A percentile compares a stretch with the other conserved stretches of the same genome.
These are phyloP conservation scores for Tulasnella sp. DNA, from an alignment of 768 basidiomycete genomes.

Conservation along the genomic window DNA sequence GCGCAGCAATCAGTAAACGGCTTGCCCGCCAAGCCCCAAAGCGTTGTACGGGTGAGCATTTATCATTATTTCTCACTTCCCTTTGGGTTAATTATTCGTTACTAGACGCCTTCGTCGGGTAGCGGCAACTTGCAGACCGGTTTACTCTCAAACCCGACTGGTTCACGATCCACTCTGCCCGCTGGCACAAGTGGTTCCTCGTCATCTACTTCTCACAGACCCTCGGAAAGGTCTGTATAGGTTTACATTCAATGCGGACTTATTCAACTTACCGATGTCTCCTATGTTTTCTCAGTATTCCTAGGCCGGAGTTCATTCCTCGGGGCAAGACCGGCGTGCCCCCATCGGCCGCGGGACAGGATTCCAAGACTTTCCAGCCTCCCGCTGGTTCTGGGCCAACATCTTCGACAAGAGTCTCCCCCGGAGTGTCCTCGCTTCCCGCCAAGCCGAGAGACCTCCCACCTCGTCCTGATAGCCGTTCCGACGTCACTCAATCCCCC, in stretches of 20 bases:
- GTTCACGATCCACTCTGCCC: not conserved
- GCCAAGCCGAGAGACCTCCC: not conserved
- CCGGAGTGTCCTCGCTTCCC: not conserved
- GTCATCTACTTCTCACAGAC: not conserved
- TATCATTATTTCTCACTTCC: not conserved
- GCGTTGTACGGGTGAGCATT: not conserved
- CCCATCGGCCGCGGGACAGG: not conserved
- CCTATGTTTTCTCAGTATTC: not conserved
- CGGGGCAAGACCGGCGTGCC: not conserved
- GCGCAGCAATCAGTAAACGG: not conserved
- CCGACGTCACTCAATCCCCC: conserved; percentile 18
- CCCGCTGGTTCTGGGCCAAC: not conserved
- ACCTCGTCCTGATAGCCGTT: not conserved
- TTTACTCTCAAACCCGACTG: not conserved
- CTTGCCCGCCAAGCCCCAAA: conserved; percentile 8
- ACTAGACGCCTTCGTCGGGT: not conserved
- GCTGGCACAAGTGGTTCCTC: not conserved
- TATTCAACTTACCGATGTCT: not conserved
- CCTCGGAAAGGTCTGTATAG: not conserved
- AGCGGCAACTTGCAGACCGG: not conserved
- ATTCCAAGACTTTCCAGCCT: not conserved
- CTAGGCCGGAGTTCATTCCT: not conserved
- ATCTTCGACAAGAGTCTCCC: not conserved
- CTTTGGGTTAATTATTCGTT: not conserved
- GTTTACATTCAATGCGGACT: not conserved